Evolutionary conservation across 371 early-diverging fungal species (phyloP), one percentile per base, ranked within the genome.

Genomic region (Choanephora cucurbitarum): DNA sequence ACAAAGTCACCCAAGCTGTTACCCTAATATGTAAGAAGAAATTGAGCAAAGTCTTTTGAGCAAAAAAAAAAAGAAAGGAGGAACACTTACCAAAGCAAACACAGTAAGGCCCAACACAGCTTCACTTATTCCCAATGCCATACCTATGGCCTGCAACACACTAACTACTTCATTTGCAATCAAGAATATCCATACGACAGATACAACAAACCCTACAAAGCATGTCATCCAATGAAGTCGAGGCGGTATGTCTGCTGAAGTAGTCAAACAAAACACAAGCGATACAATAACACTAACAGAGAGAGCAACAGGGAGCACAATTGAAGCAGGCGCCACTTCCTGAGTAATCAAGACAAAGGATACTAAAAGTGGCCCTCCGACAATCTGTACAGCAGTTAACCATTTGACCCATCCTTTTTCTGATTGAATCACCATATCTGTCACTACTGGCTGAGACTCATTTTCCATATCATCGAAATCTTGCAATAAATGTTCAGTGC

Each of bases 101-200:
- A 93, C 71, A 0, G 93, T 92, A 53, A 93, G 61, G 0, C 93
- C 93, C 9, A 93, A 73, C 32, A 93, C 88, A 28, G 88, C 87
- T 55, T 93, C 91, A 57, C 84, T 89, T 23, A 91, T 71, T 14
- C 85, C 80, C 3, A 93, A 64, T 11, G 91, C 85, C 64, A 89
- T 73, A 1, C 93, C 93, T 33, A 92, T 72, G 0, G 92, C 69
- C 60, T 86, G 91, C 18, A 93, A 69, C 0, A 93, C 80, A 21
- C 90, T 86, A 1, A 93, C 92, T 10, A 93, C 89, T 48, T 93
- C 93, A 51, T 88, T 90, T 5, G 92, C 91, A n/a, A 90, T 77
- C 17, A 91, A 57, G 65, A 81, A 91, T 7, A 93, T 89, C 93
- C 93, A 93, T 0, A 79, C 69, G 19, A 93, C 75, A 2, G 89